Base-by-base conservation (phyloP, 2,329 filamentous ascomycete species). In the Alternaria panax region DNA sequence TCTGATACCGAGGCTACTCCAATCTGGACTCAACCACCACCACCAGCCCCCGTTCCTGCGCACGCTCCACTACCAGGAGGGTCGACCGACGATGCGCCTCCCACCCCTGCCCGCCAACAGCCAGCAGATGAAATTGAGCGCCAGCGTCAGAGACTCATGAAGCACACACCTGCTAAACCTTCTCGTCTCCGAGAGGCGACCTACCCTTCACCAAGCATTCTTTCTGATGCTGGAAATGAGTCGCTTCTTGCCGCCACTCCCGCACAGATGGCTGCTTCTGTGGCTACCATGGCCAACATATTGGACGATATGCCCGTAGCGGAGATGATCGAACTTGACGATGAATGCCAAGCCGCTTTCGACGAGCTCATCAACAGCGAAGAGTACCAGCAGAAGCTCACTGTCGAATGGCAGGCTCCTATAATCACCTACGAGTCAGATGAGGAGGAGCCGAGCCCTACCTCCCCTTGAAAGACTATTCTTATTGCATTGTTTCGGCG, bases 21-120 rank as follows among this genome's bases (percentile, higher is more conserved):
- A 32, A 58, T 71, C 28, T 76, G 72, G 72, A 77, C 74, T 1
- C 74, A 78, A 50, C 58, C 71, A 20, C 76, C 76, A 12, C 76
- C 75, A 7, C 75, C 75, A 2, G 66, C 76, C 24, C 75, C 76
- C 9, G 71, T 70, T 9, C 75, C 76, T 11, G 68, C 75, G 14
- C 75, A 78, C 54, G 72, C 72, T 12, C 68, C 72, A 2, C 63
- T 78, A 18, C 75, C 75, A 28, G 61, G 60, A 38, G 60, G 58
- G 22, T 30, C 63, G 30, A 25, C 48, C 24, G 28, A 25, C 28
- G 50, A 52, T 32, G 20, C 34, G 6, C 51, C 61, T 16, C 24
- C 59, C 1, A 52, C 51, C 27, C 32, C 62, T 20, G 40, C 59
- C 9, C 16, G 60, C 18, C 50, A 64, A 32, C 58, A 67, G 57